Conservation (phyloP, 2,329 filamentous ascomycete genomes). For the Colletotrichum sp. region DNA sequence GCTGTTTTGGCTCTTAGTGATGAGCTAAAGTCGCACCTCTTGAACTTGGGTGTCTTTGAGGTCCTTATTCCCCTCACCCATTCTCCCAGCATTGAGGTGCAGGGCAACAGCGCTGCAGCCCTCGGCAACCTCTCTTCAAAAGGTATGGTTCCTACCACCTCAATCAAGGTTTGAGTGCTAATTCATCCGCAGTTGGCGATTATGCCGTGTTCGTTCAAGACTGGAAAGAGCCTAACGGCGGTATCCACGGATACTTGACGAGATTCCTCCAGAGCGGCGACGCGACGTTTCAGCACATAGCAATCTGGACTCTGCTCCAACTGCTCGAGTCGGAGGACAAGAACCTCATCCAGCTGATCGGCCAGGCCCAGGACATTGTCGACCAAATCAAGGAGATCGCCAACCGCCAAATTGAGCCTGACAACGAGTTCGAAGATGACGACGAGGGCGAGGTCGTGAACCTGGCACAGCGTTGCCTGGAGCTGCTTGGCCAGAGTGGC, state of each 20-base stretch:
- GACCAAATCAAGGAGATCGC: constrained; percentile 91
- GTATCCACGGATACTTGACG: constrained; percentile 93
- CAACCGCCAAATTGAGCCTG: constrained; percentile 85
- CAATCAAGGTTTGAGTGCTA: not conserved
- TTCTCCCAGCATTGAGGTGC: constrained; percentile 95
- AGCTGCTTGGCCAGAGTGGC: constrained; percentile 78
- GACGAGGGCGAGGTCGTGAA: constrained; percentile 93
- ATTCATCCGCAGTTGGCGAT: constrained; percentile 74
- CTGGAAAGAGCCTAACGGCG: constrained; percentile 90
- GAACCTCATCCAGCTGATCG: constrained; percentile 85
- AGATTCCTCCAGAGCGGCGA: constrained; percentile 94
- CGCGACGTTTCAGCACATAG: constrained; percentile 98
- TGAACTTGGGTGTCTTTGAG: constrained; percentile 94
- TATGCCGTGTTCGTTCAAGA: constrained; percentile 96
- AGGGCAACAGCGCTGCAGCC: constrained; percentile 96
- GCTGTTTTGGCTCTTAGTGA: constrained; percentile 95
- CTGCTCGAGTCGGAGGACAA: constrained; percentile 94
- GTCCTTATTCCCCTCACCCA: constrained; percentile 94
- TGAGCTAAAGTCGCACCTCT: constrained; percentile 88
- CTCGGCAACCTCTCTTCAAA: constrained; percentile 96
- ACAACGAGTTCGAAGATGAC: constrained; percentile 86
- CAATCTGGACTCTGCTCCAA: constrained; percentile 96
- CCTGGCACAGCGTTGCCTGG: constrained; percentile 87
- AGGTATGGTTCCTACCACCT: constrained; percentile 60
- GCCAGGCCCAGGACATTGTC: constrained; percentile 89